Evolutionary conservation across 441 rosid genomes (phyloP), one percentile per base, ranked within the genome.

Genomic region (Syzygium malaccense): DNA sequence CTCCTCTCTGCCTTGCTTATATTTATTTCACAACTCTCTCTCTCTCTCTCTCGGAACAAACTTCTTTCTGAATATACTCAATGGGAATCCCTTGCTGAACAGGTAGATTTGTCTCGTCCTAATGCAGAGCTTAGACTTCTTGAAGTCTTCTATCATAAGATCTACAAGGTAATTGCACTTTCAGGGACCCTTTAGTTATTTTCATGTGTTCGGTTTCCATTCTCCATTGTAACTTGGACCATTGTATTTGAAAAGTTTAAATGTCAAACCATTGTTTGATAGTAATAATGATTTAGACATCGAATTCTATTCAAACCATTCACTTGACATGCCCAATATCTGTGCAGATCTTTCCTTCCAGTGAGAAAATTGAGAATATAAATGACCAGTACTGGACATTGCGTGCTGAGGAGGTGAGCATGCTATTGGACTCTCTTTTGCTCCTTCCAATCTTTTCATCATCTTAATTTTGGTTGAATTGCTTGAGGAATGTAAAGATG

Each of bases 351-450:
- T 98, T 97, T 93, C 95, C 99, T 37, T 92, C 92, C 57, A 90
- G 87, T 91, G 99, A 96, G 90, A 96, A 92, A 92, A 98, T 98
- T 85, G 99, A 98, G 93, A 98, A 96, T 89, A 98, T 98, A 90
- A 98, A 98, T 94, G 99, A 98, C 90, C 99, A 98, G 91, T 97
- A 98, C 91, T 98, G 99, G 99, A 98, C 99, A 71, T 90, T 98
- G 87, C 98, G 99, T 33, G 99, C 98, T 71, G 99, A 98, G 91
- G 99, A 98, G 99, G 99, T 92, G 92, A 91, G 92, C 91, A 41
- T 75, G 83, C 83, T 26, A 41, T 85, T 14, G 58, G 45, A 55
- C 48, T 85, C 64, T 49, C 64, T 85, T 37, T 55, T 55, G 45
- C 45, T 30, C 64, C 86, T 32, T 19, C 28, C 25, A 23, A 28